Percentiles rank a stretch among this genome's conserved stretches.
phyloP scores from a whole-genome alignment of 2,329 filamentous ascomycete genomes.

The Pseudogymnoascus sp. region DNA sequence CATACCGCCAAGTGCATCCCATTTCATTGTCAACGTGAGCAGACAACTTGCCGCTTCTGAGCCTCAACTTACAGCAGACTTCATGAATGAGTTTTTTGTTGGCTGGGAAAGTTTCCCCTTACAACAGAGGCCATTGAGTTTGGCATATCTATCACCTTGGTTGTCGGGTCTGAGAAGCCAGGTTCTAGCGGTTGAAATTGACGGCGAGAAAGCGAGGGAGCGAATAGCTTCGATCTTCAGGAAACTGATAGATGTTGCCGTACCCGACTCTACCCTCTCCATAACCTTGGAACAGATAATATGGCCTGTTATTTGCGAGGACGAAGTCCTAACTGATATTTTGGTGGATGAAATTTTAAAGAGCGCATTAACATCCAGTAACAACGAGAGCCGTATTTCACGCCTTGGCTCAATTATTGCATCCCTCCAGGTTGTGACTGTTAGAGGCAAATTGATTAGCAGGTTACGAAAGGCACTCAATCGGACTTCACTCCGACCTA shows the following conservation, averaged over 20 bases:
- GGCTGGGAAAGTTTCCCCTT: slow-evolving; percentile 62
- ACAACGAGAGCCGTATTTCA: slow-evolving; percentile 47
- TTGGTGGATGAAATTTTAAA: slow-evolving; percentile 60
- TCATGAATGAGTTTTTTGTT: slow-evolving; percentile 64
- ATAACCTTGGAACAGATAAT: slow-evolving; percentile 56
- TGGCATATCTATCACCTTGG: slow-evolving; percentile 65
- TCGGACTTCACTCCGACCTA: slow-evolving; percentile 57
- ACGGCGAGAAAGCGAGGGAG: slow-evolving; percentile 58
- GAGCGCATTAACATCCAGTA: slow-evolving; percentile 44
- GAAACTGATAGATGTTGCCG: slow-evolving; percentile 57
- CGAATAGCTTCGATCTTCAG: slow-evolving; percentile 55
- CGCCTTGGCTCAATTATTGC: slow-evolving; percentile 53
- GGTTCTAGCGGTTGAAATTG: slow-evolving; percentile 48
- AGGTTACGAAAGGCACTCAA: slow-evolving; percentile 59
- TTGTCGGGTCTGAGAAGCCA: slow-evolving; percentile 51
- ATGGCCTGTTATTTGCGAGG: slow-evolving; percentile 55
- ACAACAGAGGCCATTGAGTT: slow-evolving; percentile 56
- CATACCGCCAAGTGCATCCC: slow-evolving; percentile 53
- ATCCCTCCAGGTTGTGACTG: slow-evolving; percentile 55
- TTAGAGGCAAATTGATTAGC: slow-evolving; percentile 57
- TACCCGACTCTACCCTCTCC: slow-evolving; percentile 50
- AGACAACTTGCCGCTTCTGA: slow-evolving; percentile 53
- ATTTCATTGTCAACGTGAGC: slow-evolving; percentile 58
- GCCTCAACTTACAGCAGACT: slow-evolving; percentile 59
- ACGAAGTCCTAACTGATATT: slow-evolving; percentile 57